Evolutionary conservation across 225 moss, liverwort and hornwort genomes (phyloP).

Genomic region (Rhytidiadelphus loreus): DNA sequence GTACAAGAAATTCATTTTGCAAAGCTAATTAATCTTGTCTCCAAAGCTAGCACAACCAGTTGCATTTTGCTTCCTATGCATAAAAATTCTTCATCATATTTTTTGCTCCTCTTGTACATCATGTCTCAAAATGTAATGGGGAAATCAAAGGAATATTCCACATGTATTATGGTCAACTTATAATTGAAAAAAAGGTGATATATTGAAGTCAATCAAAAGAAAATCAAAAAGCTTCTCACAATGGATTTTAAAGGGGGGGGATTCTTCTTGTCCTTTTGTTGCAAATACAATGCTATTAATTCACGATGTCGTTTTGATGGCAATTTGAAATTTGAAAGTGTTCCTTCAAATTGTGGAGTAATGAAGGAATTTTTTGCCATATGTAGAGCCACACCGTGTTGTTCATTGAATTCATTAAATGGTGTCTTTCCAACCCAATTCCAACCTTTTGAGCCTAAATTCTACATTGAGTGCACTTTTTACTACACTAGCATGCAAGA

Average conservation of each 20-base stretch:
- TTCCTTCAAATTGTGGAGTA: rapidly evolving
- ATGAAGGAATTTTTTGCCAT: background rate
- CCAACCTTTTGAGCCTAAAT: too few species aligned
- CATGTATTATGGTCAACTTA: background rate
- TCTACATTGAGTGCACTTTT: too few species aligned
- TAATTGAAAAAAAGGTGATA: background rate
- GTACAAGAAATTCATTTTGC: background rate
- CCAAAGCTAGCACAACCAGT: background rate
- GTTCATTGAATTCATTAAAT: background rate
- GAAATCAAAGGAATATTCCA: background rate
- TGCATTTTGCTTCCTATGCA: rapidly evolving
- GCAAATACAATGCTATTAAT: rapidly evolving
- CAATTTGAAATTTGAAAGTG: too few species aligned
- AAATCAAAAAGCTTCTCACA: background rate
- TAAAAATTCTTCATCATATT: background rate
- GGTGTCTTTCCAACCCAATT: background rate
- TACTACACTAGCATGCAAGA: background rate
- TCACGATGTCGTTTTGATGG: too few species aligned
- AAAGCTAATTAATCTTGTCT: background rate
- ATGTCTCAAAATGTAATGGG: background rate
- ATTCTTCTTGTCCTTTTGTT: background rate
- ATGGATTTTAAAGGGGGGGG: rapidly evolving
- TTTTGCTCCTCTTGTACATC: background rate
- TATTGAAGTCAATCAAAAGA: rapidly evolving
- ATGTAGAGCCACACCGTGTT: rapidly evolving